These are phyloP conservation scores for Sugiyamaella castrensis DNA, from an alignment of 1,139 yeast species.

Conservation along the genomic window DNA sequence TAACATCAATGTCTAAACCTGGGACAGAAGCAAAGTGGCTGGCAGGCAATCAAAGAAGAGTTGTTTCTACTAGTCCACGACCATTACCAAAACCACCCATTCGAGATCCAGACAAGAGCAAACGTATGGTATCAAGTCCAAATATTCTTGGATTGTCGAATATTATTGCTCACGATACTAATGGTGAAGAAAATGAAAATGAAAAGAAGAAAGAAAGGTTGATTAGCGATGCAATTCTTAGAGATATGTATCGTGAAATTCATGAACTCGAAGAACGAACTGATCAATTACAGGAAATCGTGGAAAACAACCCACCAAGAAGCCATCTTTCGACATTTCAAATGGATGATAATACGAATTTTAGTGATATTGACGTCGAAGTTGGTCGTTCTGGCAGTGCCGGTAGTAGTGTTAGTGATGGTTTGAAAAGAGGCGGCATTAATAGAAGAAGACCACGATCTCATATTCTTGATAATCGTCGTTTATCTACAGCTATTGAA, in stretches of 20 bases:
- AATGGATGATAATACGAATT: neutral
- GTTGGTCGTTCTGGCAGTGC: slow-evolving; percentile 5
- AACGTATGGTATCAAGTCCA: slow-evolving; percentile 16
- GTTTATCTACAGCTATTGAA: slow-evolving; percentile 11
- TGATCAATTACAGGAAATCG: slow-evolving; percentile 25
- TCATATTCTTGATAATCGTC: slow-evolving; percentile 14
- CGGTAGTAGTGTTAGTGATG: neutral
- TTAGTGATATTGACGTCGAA: neutral
- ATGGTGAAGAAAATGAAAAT: neutral
- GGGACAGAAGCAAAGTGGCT: slow-evolving; percentile 20
- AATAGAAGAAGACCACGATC: slow-evolving; percentile 22
- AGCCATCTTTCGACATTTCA: neutral
- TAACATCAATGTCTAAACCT: slow-evolving; percentile 22
- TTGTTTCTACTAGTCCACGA: slow-evolving; percentile 11
- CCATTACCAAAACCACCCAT: slow-evolving; percentile 19
- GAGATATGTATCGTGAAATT: slow-evolving; percentile 32
- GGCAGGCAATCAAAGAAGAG: slow-evolving; percentile 9
- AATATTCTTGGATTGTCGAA: neutral
- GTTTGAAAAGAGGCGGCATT: slow-evolving; percentile 20
- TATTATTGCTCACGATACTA: neutral
- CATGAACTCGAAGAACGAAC: slow-evolving; percentile 31
- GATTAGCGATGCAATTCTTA: slow-evolving; percentile 28
- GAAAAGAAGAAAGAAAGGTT: slow-evolving; percentile 17
- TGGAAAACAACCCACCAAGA: slow-evolving; percentile 13
- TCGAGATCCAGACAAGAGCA: slow-evolving; percentile 1